A percentile compares a stretch with the other conserved stretches of the same genome.
These are phyloP conservation scores for Penicillium sp. DNA, from an alignment of 2,329 filamentous ascomycete species.

Conservation along the genomic window DNA sequence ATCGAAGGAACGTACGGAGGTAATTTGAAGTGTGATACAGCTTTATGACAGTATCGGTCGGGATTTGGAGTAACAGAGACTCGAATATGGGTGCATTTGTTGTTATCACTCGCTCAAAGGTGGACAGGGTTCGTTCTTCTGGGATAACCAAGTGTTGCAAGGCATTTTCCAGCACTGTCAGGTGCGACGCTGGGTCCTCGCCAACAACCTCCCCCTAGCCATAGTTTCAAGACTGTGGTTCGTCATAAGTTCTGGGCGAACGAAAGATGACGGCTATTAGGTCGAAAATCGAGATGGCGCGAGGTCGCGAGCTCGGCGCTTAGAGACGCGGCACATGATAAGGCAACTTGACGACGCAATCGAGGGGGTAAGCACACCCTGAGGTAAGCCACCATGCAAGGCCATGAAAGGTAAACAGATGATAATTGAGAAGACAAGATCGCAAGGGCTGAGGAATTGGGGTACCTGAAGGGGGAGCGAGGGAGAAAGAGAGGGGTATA, in stretches of 20 bases:
- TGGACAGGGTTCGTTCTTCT: constrained; percentile 38
- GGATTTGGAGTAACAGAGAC: constrained; percentile 57
- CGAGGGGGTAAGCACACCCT: constrained; percentile 25
- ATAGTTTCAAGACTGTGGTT: constrained; percentile 8
- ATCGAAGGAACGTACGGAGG: constrained; percentile 53
- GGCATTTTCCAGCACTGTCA: constrained; percentile 27
- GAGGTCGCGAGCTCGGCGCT: constrained; percentile 30
- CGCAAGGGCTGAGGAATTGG: constrained; percentile 19
- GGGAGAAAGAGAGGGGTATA: constrained; percentile 12
- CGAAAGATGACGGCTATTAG: constrained; percentile 10
- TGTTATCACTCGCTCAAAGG: constrained; percentile 56
- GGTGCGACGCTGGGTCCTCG: constrained; percentile 15
- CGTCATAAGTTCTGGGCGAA: constrained; percentile 6
- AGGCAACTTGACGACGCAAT: constrained; percentile 21
- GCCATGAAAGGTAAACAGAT: constrained; percentile 24
- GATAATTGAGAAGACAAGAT: constrained; percentile 22
- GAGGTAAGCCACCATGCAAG: constrained; percentile 28
- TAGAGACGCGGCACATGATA: constrained; percentile 35
- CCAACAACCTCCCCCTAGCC: constrained; percentile 7
- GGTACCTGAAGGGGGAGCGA: constrained; percentile 18
- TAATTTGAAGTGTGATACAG: constrained; percentile 59
- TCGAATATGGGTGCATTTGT: constrained; percentile 58
- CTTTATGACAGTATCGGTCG: constrained; percentile 56
- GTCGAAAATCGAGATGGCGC: constrained; percentile 26
- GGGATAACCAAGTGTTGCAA: constrained; percentile 22